A percentile compares a stretch with the other conserved stretches of the same genome.
Conservation (phyloP, 108 stramenopile species). For the Skeletonema grethae region DNA sequence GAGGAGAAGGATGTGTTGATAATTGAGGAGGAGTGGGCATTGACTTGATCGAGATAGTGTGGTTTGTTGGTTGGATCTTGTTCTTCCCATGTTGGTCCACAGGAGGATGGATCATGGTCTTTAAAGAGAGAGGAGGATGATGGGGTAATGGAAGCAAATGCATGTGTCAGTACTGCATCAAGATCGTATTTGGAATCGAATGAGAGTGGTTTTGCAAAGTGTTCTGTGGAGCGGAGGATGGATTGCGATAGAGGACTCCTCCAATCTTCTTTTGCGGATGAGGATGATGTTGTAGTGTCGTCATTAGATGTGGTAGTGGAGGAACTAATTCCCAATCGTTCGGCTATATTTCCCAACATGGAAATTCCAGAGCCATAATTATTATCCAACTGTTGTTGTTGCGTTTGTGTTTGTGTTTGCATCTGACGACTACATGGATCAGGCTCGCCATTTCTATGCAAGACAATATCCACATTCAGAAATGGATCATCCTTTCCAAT, state of each 20-base stretch:
- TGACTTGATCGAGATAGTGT: conserved; percentile 18
- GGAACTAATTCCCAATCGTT: background rate
- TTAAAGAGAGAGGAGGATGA: background rate
- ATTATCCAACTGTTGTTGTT: background rate
- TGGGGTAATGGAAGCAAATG: conserved; percentile 34
- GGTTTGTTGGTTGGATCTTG: background rate
- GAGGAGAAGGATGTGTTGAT: too few species aligned
- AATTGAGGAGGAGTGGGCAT: too few species aligned
- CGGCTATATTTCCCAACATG: background rate
- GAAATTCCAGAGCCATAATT: background rate
- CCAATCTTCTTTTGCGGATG: background rate
- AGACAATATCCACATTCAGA: conserved; percentile 24
- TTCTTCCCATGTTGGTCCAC: conserved; percentile 37
- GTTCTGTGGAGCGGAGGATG: background rate
- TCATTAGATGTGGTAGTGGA: background rate
- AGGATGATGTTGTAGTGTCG: background rate
- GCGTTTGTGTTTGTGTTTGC: too few species aligned
- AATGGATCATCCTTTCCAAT: conserved; percentile 26
- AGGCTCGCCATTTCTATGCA: conserved; percentile 82
- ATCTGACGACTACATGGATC: conserved; percentile 54
- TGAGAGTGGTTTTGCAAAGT: background rate
- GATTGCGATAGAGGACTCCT: conserved; percentile 1
- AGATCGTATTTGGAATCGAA: conserved; percentile 63
- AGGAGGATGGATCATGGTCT: background rate
- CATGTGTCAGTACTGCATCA: conserved; percentile 64